Conservation (phyloP, 805 yeast species). For the Pichia scutulata region DNA sequence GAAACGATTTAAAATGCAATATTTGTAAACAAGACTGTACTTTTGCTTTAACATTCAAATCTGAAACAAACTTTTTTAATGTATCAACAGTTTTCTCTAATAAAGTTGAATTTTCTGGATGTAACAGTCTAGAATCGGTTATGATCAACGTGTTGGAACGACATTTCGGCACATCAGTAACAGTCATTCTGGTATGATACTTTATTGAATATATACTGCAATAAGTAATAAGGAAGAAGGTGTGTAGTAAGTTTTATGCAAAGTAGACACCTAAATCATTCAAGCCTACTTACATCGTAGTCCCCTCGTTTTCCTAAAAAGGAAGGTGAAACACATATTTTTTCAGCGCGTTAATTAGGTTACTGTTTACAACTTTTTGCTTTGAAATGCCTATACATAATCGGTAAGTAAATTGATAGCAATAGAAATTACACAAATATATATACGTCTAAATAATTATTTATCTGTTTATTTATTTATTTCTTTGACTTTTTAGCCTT, state of each 20-base stretch:
- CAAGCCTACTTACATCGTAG: no score
- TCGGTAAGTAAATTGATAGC: background rate
- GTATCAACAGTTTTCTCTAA: slow-evolving; percentile 14
- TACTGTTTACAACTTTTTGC: no score
- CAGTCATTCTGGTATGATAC: background rate
- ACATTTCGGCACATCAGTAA: background rate
- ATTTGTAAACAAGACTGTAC: slow-evolving; percentile 6
- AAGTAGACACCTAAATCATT: background rate
- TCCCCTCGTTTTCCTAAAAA: background rate
- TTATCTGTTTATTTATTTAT: background rate
- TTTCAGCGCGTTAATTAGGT: no score
- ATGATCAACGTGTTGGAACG: slow-evolving; percentile 26
- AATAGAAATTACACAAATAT: background rate
- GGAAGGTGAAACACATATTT: background rate
- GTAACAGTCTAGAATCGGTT: slow-evolving; percentile 20
- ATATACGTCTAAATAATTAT: background rate
- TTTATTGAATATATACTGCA: background rate
- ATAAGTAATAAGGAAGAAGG: background rate
- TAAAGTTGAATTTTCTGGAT: slow-evolving; percentile 14
- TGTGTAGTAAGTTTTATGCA: background rate
- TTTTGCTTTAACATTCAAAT: background rate
- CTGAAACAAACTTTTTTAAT: slow-evolving; percentile 6
- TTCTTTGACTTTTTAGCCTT: slow-evolving; percentile 1
- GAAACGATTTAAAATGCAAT: slow-evolving; percentile 19
- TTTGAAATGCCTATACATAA: background rate